Base-by-base conservation (phyloP, 163 green algal species). In the Prototheca cutis region DNA sequence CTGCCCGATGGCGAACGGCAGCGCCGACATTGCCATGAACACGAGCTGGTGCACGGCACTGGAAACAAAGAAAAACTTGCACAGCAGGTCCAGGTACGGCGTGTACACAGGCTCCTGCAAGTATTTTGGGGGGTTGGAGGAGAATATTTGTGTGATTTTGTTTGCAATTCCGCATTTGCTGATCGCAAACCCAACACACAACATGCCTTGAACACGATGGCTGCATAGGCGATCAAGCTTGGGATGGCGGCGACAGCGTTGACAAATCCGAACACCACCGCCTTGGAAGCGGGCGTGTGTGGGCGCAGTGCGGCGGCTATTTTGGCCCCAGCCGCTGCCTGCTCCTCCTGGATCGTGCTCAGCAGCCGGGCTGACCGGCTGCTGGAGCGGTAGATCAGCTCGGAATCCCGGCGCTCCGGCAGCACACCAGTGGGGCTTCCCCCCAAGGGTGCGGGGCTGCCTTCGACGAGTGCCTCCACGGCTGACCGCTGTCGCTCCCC, bases 121-220 rank as follows among this genome's bases (percentile, higher is more conserved):
- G 3, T 39, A 24, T 24, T n/a, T 24, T 13, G 30, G 52, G 52
- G 28, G 29, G 48, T 32, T 19, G 48, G 52, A 32, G 52, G 28
- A 18, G 31, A 47, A 24, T 19, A 55, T 13, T 29, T 21, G 40
- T 10, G 48, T 21, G 25, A 17, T 36, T 19, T 23, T 27, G 45
- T 7, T 3, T 21, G 30, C 13, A 13, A 15, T 28, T 52, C 36
- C 58, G 28, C 49, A 17, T n/a, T 18, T 27, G n/a, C 18, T 6
- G 45, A 10, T n/a, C n/a, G n/a, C n/a, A n/a, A n/a, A n/a, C n/a
- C n/a, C n/a, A n/a, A n/a, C n/a, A n/a, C n/a, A n/a, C n/a, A n/a
- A n/a, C n/a, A n/a, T n/a, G 81, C 76, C 76, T 87, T 73, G 62
- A 84, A 91, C 5, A 91, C 83, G 32, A 93, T 86, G 23, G 80